Conservation (phyloP, 2,329 filamentous ascomycete species). For the Endoconidiophora laricicola region DNA sequence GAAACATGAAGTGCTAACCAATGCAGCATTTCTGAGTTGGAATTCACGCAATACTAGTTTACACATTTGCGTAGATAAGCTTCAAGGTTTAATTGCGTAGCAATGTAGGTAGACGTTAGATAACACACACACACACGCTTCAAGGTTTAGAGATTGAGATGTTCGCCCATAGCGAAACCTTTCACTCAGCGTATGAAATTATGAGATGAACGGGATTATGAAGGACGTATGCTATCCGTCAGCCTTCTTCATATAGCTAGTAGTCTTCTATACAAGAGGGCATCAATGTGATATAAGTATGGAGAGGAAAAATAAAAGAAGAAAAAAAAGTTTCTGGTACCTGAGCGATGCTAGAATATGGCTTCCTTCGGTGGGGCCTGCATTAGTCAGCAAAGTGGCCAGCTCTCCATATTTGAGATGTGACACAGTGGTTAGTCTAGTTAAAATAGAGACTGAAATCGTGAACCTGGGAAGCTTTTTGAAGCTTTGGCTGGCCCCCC, state of each 20-base stretch:
- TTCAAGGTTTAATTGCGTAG: background rate
- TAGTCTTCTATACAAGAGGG: constrained; percentile 10
- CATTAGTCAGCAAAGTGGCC: constrained; percentile 5
- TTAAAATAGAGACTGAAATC: too few relatives aligned
- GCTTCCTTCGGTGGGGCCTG: background rate
- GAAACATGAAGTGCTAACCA: too few relatives aligned
- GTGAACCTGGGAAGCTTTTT: too few relatives aligned
- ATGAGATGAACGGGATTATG: constrained; percentile 40
- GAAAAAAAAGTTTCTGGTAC: constrained; percentile 12
- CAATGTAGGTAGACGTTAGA: too few relatives aligned
- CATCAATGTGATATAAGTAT: constrained; percentile 33
- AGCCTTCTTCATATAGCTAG: constrained; percentile 17
- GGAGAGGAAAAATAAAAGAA: constrained; percentile 26
- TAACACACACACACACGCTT: background rate
- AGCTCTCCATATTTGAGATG: background rate
- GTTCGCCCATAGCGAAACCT: constrained; percentile 49
- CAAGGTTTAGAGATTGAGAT: constrained; percentile 19
- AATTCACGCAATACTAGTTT: too few relatives aligned
- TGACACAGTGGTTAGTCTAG: too few relatives aligned
- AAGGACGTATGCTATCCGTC: constrained; percentile 43
- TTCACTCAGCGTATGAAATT: constrained; percentile 26
- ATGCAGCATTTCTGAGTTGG: too few relatives aligned
- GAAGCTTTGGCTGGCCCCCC: too few relatives aligned
- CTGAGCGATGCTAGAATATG: background rate
- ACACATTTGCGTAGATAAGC: background rate